Base-by-base conservation (phyloP, 805 yeast genomes). In the Metschnikowia reukaufii region DNA sequence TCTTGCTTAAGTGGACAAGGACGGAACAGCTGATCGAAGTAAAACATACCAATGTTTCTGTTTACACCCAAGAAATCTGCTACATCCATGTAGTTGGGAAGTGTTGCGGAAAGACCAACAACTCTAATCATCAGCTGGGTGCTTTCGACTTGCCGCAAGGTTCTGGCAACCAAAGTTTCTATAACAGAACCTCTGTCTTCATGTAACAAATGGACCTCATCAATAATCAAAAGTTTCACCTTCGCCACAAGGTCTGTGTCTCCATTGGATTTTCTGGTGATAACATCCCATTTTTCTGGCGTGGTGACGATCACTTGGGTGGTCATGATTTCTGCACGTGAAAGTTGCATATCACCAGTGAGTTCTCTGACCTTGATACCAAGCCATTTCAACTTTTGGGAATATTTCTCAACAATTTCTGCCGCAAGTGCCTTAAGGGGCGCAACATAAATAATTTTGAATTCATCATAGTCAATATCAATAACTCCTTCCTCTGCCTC, bases 111-210 rank as follows among this genome's bases (percentile, higher is more conserved):
- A 16, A 56, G 56, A 15, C 59, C 59, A 8, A 56, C 57, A 12
- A 56, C 59, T 15, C 59, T 45, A 29, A 56, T 56, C 59, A 56
- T 56, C 42, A 88, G 83, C 63, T 94, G 99, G 0, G 96, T 80
- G 50, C 95, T 82, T 63, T 94, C 99, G 4, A 94, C 98, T 61
- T 91, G 97, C 48, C 99, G 74, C 50, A 91, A 74, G 0, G 99
- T 94, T 88, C 39, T 91, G 66, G 55, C 77, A 1, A 76, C 70
- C 42, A 65, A 48, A 0, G 97, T 90, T 65, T 94, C 99, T 52
- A 94, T 88, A 6, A 94, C 99, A 7, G 97, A 88, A 58, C 99
- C 99, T 72, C 99, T 81, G 46, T 94, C 99, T 78, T 94, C 99
- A 58, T 94, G 98, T 44, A 94, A 75, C 60, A 94, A 72, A 75